These are phyloP conservation scores for Trametes cingulata DNA, from an alignment of 768 basidiomycete species.

Conservation along the genomic window DNA sequence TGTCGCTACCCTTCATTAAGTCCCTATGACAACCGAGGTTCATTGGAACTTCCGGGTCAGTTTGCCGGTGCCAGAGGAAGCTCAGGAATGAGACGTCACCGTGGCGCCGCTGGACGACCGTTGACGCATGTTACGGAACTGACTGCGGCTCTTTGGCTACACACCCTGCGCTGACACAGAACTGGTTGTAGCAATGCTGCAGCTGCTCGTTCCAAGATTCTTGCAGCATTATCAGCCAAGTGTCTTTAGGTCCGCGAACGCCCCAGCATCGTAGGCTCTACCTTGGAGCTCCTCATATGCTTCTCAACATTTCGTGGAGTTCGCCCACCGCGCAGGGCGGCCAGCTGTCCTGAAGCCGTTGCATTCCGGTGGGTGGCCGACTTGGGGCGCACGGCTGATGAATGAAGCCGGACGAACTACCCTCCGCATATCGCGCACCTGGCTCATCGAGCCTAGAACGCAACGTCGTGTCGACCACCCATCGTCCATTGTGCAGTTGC, in stretches of 20 bases:
- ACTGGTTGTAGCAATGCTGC: no score
- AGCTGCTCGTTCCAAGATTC: no score
- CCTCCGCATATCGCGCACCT: background rate
- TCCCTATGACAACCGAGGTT: background rate
- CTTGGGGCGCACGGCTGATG: background rate
- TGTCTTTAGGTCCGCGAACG: no score
- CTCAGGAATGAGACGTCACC: background rate
- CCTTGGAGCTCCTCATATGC: no score
- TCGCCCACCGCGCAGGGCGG: no score
- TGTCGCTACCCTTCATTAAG: background rate
- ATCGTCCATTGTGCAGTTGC: background rate
- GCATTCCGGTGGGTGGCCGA: background rate
- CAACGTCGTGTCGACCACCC: background rate
- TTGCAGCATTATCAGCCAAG: no score
- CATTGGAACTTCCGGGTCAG: background rate
- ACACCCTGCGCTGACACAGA: no score
- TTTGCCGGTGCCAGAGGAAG: background rate
- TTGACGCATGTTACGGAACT: background rate
- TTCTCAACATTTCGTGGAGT: no score
- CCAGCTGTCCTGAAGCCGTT: background rate
- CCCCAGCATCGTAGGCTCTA: no score
- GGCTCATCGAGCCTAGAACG: background rate
- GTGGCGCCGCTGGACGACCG: background rate
- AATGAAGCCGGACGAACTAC: background rate
- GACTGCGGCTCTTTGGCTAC: background rate